Percentiles rank a stretch among this genome's conserved stretches.
Evolutionary conservation across 2,329 filamentous ascomycete genomes (phyloP).

Genomic region (Dothiorella sarmentorum): DNA sequence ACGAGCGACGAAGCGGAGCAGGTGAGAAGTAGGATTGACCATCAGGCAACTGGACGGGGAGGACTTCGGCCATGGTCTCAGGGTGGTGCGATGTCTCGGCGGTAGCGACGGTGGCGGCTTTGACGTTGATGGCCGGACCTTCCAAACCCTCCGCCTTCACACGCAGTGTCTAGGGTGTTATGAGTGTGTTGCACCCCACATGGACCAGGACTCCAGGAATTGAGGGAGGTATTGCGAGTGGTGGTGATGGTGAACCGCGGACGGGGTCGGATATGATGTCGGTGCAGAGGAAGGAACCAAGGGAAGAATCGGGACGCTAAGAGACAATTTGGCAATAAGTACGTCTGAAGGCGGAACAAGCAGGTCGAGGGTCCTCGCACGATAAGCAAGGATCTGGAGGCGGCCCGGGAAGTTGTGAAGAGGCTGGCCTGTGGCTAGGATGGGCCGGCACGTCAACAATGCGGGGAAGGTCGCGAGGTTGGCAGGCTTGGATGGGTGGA

Average conservation of each 20-base stretch:
- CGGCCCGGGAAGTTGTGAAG: conserved; percentile 7
- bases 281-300: conserved; percentile 7
- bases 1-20: conserved; percentile 40
- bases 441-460: conserved; percentile 15
- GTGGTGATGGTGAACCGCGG: background rate
- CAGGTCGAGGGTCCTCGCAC: conserved; percentile 6
- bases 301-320: conserved; percentile 13
- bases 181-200: conserved; percentile 10
- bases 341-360: conserved; percentile 4
- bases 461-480: conserved; percentile 11
- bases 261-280: conserved; percentile 2
- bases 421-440: conserved; percentile 4
- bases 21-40: conserved; percentile 41
- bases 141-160: conserved; percentile 12
- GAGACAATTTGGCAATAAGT: conserved; percentile 6
- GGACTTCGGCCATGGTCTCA: conserved; percentile 42
- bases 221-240: background rate
- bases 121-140: background rate
- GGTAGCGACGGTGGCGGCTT: conserved; percentile 6
- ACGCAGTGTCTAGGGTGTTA: conserved; percentile 12
- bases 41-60: conserved; percentile 41
- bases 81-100: conserved; percentile 1
- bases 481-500: background rate
- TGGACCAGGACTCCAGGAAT: conserved; percentile 1
- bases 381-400: conserved; percentile 10